Conservation (phyloP, 345 rosid species). For the Theobroma cacao region DNA sequence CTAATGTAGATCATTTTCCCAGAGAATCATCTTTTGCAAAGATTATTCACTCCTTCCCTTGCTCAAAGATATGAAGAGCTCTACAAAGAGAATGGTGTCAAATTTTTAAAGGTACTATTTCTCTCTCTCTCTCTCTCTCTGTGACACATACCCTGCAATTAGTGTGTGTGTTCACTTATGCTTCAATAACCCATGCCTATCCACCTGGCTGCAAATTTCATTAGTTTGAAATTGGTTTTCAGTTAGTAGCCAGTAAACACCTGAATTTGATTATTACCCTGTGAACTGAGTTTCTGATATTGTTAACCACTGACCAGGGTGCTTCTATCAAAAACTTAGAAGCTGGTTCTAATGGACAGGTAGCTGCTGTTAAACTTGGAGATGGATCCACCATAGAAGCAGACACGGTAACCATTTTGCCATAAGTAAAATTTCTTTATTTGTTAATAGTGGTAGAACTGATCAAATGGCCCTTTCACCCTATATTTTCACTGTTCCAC, state of each 20-base stretch:
- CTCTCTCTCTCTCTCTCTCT: conserved; percentile 2
- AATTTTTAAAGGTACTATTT: conserved; percentile 59
- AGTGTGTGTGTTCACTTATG: neutral
- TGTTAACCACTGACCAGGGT: conserved; percentile 48
- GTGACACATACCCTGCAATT: neutral
- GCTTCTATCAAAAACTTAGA: conserved; percentile 71
- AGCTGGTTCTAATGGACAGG: conserved; percentile 74
- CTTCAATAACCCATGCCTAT: neutral
- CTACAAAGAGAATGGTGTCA: conserved; percentile 79
- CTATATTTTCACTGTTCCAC: conserved; percentile 15
- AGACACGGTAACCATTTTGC: conserved; percentile 50
- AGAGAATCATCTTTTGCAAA: conserved; percentile 79
- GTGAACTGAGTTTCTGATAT: neutral
- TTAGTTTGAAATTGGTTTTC: neutral
- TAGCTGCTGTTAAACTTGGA: conserved; percentile 71
- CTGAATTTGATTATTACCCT: neutral
- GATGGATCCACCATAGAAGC: conserved; percentile 86
- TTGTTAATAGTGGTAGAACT: neutral
- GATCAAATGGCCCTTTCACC: neutral
- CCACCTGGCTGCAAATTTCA: neutral
- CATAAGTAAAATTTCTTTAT: neutral
- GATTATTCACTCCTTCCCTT: conserved; percentile 91
- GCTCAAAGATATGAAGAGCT: conserved; percentile 79
- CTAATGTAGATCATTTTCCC: conserved; percentile 72
- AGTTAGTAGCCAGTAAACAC: neutral